Evolutionary conservation across 1,284 basidiomycete species (phyloP), one percentile per base, ranked within the genome.

Genomic region (Tilletia horrida): DNA sequence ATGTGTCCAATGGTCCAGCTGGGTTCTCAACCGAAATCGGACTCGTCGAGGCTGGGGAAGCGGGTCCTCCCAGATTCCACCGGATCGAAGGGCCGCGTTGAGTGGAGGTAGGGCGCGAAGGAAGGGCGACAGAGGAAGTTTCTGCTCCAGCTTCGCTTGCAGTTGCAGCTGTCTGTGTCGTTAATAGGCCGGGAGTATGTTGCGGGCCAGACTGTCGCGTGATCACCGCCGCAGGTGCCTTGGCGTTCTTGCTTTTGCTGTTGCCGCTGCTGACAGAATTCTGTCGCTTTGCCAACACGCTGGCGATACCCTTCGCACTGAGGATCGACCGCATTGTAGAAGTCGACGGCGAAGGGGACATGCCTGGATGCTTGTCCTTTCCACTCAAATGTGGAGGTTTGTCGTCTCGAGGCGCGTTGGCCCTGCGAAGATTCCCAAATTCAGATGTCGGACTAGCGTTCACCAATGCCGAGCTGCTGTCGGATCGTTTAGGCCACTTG

Each of bases 251-350:
- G 27, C 13, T 1, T 27, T 59, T 59, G 29, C 50, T 55, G 3
- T 23, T 55, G 35, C 35, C 35, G 7, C 6, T 27, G 50, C 29
- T 59, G 55, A 29, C 14, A 8, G 55, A 40, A 29, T 59, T n/a
- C 55, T 59, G 55, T n/a, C 55, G 55, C 7, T 59, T 59, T 13
- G 27, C 31, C 14, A 59, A 6, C 25, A 40, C 55, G 3, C 16
- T 7, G 13, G 55, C 55, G 29, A 59, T 4, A 27, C 55, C 31
- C 27, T 59, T 59, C 4, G 55, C 18, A n/a, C 55, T 59, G 13
- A 59, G 16, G 55, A 59, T 59, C 18, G 55, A 59, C 6, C 55
- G 27, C 55, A 59, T 59, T 8, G 55, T 59, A 27, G 55, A 59
- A 6, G 55, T 59, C 1, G 55, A 25, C 3, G 55, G 35, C 31